Evolutionary conservation across 495 filamentous ascomycete genomes (phyloP).

Genomic region (Xanthoparmelia taractica): DNA sequence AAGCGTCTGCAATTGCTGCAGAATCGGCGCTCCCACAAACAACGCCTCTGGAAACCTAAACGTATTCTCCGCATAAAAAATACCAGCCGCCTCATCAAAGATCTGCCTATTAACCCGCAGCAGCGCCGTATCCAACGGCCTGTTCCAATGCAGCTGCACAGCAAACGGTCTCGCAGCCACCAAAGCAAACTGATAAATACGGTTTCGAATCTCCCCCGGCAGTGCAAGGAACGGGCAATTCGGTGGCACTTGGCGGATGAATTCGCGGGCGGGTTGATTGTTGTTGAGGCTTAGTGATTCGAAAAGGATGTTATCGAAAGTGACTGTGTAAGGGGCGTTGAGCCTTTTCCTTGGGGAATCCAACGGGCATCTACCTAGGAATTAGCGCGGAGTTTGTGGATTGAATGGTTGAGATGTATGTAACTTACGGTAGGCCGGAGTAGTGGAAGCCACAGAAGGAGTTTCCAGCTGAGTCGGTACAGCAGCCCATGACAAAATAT

Average conservation of each 20-base stretch:
- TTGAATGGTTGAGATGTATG: background rate
- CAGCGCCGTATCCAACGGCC: background rate
- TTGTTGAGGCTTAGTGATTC: background rate
- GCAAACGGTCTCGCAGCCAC: background rate
- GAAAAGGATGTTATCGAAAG: background rate
- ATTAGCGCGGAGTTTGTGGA: background rate
- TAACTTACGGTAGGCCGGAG: conserved; percentile 4
- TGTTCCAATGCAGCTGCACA: background rate
- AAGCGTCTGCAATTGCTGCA: background rate
- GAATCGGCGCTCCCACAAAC: conserved; percentile 10
- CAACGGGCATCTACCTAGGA: background rate
- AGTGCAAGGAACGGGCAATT: conserved; percentile 1
- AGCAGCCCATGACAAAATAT: background rate
- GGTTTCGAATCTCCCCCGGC: conserved; percentile 13
- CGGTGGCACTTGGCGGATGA: background rate
- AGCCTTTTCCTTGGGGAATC: background rate
- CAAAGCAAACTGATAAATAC: conserved; percentile 6
- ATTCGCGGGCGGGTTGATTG: background rate
- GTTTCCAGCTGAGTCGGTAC: background rate
- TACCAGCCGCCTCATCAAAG: background rate
- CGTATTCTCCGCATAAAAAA: conserved; percentile 13
- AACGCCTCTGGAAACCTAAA: background rate
- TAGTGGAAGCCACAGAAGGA: conserved; percentile 4
- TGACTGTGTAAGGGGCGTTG: background rate
- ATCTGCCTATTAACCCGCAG: conserved; percentile 9